These are phyloP conservation scores for Ganoderma boninense DNA, from an alignment of 1,284 basidiomycete species.

Conservation along the genomic window DNA sequence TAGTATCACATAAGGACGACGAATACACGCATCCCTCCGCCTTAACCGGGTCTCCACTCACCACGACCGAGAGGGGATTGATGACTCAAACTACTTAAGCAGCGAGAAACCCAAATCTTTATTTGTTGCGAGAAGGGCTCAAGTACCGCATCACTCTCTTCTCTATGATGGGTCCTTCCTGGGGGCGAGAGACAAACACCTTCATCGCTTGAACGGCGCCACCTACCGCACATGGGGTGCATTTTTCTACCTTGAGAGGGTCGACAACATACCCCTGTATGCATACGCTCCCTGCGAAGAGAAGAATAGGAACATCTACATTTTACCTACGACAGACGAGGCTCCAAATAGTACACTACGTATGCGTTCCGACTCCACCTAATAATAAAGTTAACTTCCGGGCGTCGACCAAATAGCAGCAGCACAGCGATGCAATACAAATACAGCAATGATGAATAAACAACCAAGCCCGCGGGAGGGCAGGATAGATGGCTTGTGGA, in stretches of 20 bases:
- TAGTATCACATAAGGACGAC: too few species aligned
- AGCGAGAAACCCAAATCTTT: too few species aligned
- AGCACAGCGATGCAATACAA: conserved; percentile 32
- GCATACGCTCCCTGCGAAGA: background rate
- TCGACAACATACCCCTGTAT: background rate
- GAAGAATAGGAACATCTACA: conserved; percentile 1
- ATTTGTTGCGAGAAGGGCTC: too few species aligned
- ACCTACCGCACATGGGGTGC: too few species aligned
- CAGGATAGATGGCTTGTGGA: conserved; percentile 8
- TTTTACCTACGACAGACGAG: background rate
- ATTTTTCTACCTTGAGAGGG: too few species aligned
- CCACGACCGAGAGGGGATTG: too few species aligned
- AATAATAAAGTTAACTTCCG: background rate
- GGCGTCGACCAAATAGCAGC: conserved; percentile 16
- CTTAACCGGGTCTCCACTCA: too few species aligned
- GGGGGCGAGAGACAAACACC: background rate
- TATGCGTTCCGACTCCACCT: background rate
- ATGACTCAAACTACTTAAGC: too few species aligned
- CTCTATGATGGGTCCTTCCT: background rate
- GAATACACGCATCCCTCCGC: too few species aligned
- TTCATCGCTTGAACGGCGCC: background rate
- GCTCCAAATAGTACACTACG: background rate
- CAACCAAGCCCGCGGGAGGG: conserved; percentile 12
- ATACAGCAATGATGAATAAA: conserved; percentile 35
- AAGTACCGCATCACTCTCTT: too few species aligned